Base-by-base conservation (phyloP, 176 grass and related monocot species). In the Alloteropsis semialata region DNA sequence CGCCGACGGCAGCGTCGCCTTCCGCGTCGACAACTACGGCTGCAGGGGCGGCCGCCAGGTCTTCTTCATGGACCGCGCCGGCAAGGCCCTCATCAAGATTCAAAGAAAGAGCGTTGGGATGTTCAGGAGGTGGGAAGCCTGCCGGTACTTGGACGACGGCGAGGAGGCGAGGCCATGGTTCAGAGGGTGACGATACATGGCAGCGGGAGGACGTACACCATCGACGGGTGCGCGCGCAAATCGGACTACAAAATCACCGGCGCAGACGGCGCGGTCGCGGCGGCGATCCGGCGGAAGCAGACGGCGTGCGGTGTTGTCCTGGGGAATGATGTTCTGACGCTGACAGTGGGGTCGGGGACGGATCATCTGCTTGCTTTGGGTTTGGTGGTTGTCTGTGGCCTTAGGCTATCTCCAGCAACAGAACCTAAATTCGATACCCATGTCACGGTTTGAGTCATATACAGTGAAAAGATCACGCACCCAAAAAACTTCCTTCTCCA, bases 1-100 rank as follows among this genome's bases (percentile, higher is more conserved):
- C 68, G 73, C 92, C 6, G 85, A 90, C 51, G 90, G 95, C 55
- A 2, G 17, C 28, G 80, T 97, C 29, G 86, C 72, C 41, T 94
- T 87, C 77, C 80, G 95, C 55, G 86, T 97, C 16, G 95, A 97
- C 78, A 97, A 94, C 81, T 97, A 97, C 21, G 86, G 69, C 30
- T 84, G 88, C 81, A 58, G 34, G 56, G 89, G 88, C 33, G 85
- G 88, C 29, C 69, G 73, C 28, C 85, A 89, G 71, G 88, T 79
- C 6, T 92, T 87, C 81, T 79, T 97, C 68, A 94, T 97, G 92
- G 88, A 97, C 84, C 32, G 27, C 24, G 22, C 24, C 0, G 95
- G 95, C n/a, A 78, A 75, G 10, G 38, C 85, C 12, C 71, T 92
- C 46, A 41, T 91, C 77, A 79, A 68, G 22, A 92, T 94, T 70